Conservation (phyloP, 2,329 filamentous ascomycete species). For the Didymella lethalis region DNA sequence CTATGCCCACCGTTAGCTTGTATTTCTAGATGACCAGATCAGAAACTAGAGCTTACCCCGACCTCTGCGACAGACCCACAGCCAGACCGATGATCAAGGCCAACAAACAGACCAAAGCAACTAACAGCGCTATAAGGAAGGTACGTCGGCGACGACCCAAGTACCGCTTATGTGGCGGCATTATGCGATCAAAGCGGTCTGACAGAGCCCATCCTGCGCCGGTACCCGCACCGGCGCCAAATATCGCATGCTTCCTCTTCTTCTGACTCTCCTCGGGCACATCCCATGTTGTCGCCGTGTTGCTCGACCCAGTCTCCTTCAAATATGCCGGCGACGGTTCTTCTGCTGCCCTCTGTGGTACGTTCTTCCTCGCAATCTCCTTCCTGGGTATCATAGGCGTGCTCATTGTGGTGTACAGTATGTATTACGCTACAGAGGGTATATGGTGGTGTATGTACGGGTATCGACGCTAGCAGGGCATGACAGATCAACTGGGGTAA, state of each 20-base stretch:
- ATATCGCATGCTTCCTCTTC: constrained; percentile 7
- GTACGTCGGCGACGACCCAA: constrained; percentile 50
- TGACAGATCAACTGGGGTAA: constrained; percentile 20
- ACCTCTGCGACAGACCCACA: constrained; percentile 46
- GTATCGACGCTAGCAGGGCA: constrained; percentile 28
- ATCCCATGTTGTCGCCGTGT: constrained; percentile 14
- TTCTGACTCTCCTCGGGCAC: constrained; percentile 3
- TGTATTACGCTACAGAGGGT: constrained; percentile 12
- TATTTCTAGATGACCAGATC: not conserved
- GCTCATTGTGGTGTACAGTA: constrained; percentile 28
- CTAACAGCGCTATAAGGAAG: constrained; percentile 48
- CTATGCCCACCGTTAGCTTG: constrained; percentile 20
- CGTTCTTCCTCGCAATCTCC: constrained; percentile 22
- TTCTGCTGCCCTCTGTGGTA: constrained; percentile 4
- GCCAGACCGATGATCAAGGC: constrained; percentile 54
- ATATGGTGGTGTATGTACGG: constrained; percentile 16
- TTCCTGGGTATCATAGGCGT: constrained; percentile 30
- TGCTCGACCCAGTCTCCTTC: constrained; percentile 20
- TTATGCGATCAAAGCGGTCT: constrained; percentile 45
- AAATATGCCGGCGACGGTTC: constrained; percentile 32
- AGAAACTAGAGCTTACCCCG: constrained; percentile 23
- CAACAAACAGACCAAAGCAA: constrained; percentile 45
- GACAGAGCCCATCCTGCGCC: constrained; percentile 37
- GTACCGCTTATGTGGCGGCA: constrained; percentile 52
- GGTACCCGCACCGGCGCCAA: constrained; percentile 25